Evolutionary conservation across 2,329 filamentous ascomycete species (phyloP).

Genomic region (Diplodia scrobiculata): DNA sequence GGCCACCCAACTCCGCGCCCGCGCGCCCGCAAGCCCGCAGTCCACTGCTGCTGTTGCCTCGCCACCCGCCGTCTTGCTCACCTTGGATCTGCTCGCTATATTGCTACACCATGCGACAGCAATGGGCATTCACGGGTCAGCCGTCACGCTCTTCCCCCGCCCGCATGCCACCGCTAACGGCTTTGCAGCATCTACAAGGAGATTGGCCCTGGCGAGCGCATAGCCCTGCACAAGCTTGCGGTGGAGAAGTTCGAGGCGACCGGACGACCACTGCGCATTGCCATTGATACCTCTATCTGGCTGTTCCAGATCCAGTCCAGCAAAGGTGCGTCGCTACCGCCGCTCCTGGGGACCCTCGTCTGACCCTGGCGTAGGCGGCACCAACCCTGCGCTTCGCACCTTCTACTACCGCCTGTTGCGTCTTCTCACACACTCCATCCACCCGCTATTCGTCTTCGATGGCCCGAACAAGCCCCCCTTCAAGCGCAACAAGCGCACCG

Average conservation of each 20-base stretch:
- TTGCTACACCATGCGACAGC: constrained; percentile 21
- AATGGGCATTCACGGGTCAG: constrained; percentile 48
- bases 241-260: constrained; percentile 72
- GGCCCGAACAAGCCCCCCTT: constrained; percentile 80
- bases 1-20: neutral
- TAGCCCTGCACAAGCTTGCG: constrained; percentile 81
- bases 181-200: constrained; percentile 79
- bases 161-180: neutral
- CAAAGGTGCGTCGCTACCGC: constrained; percentile 55
- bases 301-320: constrained; percentile 89
- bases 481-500: constrained; percentile 79
- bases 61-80: neutral
- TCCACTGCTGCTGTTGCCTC: neutral
- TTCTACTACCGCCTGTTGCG: constrained; percentile 88
- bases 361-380: constrained; percentile 61
- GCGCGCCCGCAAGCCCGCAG: neutral
- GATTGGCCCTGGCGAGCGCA: constrained; percentile 75
- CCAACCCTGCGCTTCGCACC: constrained; percentile 85
- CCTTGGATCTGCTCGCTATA: neutral
- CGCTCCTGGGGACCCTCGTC: neutral
- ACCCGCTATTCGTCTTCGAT: constrained; percentile 89
- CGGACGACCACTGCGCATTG: constrained; percentile 75
- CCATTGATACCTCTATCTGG: constrained; percentile 96
- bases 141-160: neutral
- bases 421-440: constrained; percentile 73